Percentiles rank a stretch among this genome's conserved stretches.
These are phyloP conservation scores for Daldinia bambusicola DNA, from an alignment of 495 filamentous ascomycete genomes.

Conservation along the genomic window DNA sequence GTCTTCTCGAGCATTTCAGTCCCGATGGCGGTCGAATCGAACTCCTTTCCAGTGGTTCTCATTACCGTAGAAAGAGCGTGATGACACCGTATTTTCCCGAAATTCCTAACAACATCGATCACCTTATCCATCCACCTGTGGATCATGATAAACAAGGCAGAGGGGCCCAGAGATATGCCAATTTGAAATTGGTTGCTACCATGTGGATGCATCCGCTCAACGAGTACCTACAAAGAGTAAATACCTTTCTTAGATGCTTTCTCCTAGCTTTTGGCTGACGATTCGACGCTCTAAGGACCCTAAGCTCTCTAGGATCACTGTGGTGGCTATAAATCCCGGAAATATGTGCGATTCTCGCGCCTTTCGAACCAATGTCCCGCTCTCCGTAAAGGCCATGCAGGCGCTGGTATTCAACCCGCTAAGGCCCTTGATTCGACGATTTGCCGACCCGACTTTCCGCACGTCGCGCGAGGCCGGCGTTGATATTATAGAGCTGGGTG, in stretches of 20 bases:
- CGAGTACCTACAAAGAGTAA: conserved; percentile 49
- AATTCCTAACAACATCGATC: conserved; percentile 23
- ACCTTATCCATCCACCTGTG: conserved; percentile 15
- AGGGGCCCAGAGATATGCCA: conserved; percentile 52
- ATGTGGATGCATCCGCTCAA: conserved; percentile 59
- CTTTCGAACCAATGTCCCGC: conserved; percentile 52
- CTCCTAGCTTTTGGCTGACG: neutral
- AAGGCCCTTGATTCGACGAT: conserved; percentile 36
- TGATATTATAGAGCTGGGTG: conserved; percentile 47
- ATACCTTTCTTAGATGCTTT: neutral
- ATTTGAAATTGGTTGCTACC: conserved; percentile 52
- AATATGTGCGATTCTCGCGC: conserved; percentile 56
- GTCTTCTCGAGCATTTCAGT: conserved; percentile 53
- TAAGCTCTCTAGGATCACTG: conserved; percentile 54
- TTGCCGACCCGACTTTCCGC: conserved; percentile 16
- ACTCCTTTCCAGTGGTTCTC: conserved; percentile 50
- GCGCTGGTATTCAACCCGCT: conserved; percentile 47
- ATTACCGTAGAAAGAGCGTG: conserved; percentile 53
- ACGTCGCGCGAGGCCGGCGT: conserved; percentile 44
- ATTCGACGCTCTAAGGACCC: conserved; percentile 36
- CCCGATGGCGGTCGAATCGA: conserved; percentile 53
- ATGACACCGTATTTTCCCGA: conserved; percentile 20
- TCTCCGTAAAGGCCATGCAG: conserved; percentile 32
- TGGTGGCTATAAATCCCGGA: conserved; percentile 58
- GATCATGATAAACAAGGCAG: conserved; percentile 16